These are phyloP conservation scores for Salix exigua DNA, from an alignment of 345 rosid species.

Conservation along the genomic window DNA sequence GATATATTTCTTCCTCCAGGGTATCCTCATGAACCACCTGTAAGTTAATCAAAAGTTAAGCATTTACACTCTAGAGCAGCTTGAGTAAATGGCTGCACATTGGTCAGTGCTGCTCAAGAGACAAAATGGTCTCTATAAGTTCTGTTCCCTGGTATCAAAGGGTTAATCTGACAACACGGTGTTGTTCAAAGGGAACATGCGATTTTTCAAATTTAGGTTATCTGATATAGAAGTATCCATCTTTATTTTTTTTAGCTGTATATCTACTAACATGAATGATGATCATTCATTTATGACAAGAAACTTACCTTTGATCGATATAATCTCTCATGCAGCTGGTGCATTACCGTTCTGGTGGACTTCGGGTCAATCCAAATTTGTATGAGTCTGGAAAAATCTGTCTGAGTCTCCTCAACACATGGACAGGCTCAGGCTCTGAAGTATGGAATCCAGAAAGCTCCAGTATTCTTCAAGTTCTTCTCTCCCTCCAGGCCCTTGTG, in stretches of 20 bases:
- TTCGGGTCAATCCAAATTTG: conserved; percentile 85
- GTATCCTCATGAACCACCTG: conserved; percentile 89
- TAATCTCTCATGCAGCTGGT: conserved; percentile 49
- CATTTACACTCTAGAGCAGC: background rate
- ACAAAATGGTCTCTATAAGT: background rate
- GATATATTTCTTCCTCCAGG: conserved; percentile 81
- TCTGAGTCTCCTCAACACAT: conserved; percentile 85
- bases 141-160: background rate
- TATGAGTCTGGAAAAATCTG: conserved; percentile 91
- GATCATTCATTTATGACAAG: background rate
- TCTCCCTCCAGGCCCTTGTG: conserved; percentile 94
- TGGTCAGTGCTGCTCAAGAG: background rate
- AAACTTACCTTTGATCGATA: background rate
- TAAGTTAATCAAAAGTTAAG: conserved; percentile 32
- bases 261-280: background rate
- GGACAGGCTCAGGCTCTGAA: conserved; percentile 86
- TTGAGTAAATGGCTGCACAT: conserved; percentile 2
- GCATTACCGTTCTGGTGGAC: conserved; percentile 81
- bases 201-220: background rate
- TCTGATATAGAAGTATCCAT: background rate
- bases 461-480: conserved; percentile 82
- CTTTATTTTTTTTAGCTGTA: background rate
- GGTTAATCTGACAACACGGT: background rate
- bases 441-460: conserved; percentile 82
- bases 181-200: background rate